These are phyloP conservation scores for Caloboletus inedulis DNA, from an alignment of 1,284 basidiomycete species.

Conservation along the genomic window DNA sequence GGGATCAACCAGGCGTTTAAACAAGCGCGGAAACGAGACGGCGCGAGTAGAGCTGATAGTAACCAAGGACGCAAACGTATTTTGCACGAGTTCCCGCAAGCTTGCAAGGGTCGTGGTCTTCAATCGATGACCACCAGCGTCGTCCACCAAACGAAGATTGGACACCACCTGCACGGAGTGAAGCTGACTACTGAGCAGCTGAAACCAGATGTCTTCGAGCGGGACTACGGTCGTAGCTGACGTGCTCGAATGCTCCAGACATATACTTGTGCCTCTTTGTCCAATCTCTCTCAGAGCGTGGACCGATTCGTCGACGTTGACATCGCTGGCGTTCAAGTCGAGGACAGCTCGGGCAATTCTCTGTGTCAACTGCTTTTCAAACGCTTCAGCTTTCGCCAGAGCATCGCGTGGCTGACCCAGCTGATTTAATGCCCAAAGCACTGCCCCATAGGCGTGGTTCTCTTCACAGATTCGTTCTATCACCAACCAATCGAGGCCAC, in stretches of 20 bases:
- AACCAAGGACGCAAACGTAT: slow-evolving; percentile 82
- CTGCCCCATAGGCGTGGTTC: slow-evolving; percentile 67
- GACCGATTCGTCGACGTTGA: slow-evolving; percentile 34
- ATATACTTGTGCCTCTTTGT: slow-evolving; percentile 63
- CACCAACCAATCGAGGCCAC: slow-evolving; percentile 53
- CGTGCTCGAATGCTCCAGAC: slow-evolving; percentile 59
- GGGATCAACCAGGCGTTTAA: slow-evolving; percentile 84
- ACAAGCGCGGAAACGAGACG: slow-evolving; percentile 87
- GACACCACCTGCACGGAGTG: slow-evolving; percentile 74
- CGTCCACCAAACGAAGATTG: slow-evolving; percentile 22
- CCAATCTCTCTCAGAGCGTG: slow-evolving; percentile 53
- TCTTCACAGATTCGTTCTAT: slow-evolving; percentile 66
- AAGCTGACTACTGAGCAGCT: slow-evolving; percentile 78
- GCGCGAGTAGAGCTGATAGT: slow-evolving; percentile 79
- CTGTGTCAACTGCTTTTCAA: slow-evolving; percentile 56
- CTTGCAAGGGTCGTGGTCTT: slow-evolving; percentile 40
- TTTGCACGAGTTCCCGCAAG: slow-evolving; percentile 76
- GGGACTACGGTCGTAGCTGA: slow-evolving; percentile 44
- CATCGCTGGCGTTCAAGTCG: slow-evolving; percentile 20
- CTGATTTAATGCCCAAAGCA: slow-evolving; percentile 79
- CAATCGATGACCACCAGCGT: slow-evolving; percentile 12
- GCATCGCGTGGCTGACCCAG: slow-evolving; percentile 63
- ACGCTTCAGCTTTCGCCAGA: slow-evolving; percentile 61
- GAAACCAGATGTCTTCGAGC: slow-evolving; percentile 89
- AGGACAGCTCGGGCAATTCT: slow-evolving; percentile 44